Percentiles rank a stretch among this genome's conserved stretches.
phyloP scores from a whole-genome alignment of 345 rosid genomes.

The Boechera retrofracta region DNA sequence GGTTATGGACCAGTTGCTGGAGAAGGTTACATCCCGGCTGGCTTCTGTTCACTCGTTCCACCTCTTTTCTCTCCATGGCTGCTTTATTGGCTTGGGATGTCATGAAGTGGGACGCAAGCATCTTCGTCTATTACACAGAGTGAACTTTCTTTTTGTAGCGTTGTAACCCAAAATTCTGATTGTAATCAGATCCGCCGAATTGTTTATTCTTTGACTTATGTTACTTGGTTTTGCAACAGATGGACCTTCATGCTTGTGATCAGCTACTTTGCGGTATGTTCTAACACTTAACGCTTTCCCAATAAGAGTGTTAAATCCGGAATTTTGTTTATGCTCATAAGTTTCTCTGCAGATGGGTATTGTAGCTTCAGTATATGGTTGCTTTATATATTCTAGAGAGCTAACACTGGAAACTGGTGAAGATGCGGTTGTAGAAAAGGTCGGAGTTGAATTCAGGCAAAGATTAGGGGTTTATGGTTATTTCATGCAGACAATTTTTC shows the following conservation, averaged over 20 bases:
- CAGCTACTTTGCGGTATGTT: conserved; percentile 87
- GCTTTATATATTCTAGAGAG: conserved; percentile 55
- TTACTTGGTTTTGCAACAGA: conserved; percentile 53
- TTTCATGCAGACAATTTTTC: conserved; percentile 71
- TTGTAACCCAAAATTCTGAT: neutral
- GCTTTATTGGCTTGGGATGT: conserved; percentile 69
- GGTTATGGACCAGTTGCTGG: conserved; percentile 87
- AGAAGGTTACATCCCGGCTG: conserved; percentile 78
- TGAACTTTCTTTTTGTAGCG: conserved; percentile 28
- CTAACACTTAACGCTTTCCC: neutral
- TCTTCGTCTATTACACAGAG: conserved; percentile 89
- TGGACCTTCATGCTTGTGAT: conserved; percentile 86
- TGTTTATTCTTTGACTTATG: conserved; percentile 1
- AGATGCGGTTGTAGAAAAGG: conserved; percentile 43
- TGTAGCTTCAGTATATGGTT: conserved; percentile 71
- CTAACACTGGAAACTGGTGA: conserved; percentile 38
- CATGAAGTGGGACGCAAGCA: conserved; percentile 53
- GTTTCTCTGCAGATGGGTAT: conserved; percentile 62
- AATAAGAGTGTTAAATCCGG: neutral
- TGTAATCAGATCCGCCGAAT: neutral
- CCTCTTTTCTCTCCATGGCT: conserved; percentile 64
- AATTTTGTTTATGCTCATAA: neutral
- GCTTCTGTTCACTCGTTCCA: conserved; percentile 72
- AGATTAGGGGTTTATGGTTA: conserved; percentile 79
- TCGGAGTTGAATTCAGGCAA: conserved; percentile 40